phyloP scores from a whole-genome alignment of 495 filamentous ascomycete genomes.

The Elaphomyces granulatus region DNA sequence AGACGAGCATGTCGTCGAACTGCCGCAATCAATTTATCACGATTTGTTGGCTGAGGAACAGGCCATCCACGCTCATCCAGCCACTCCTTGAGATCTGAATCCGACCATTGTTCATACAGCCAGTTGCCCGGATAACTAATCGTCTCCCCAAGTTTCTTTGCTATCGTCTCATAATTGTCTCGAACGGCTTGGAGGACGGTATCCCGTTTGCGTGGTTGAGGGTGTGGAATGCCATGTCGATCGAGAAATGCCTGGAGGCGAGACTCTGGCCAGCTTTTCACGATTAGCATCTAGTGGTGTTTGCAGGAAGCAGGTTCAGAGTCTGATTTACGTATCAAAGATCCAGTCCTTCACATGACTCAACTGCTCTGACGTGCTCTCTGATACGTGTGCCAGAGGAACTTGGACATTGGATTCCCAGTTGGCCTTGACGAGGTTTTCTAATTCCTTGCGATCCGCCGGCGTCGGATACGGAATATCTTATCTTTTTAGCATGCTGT shows the following conservation, averaged over 20 bases:
- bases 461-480: constrained; percentile 73
- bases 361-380: constrained; percentile 55
- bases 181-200: constrained; percentile 62
- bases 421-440: constrained; percentile 73
- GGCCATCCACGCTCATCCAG: constrained; percentile 80
- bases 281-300: no score
- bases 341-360: constrained; percentile 75
- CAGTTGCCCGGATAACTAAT: constrained; percentile 85
- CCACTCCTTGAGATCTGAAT: constrained; percentile 66
- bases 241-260: constrained; percentile 89
- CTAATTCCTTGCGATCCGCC: constrained; percentile 75
- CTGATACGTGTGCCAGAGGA: constrained; percentile 60
- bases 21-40: constrained; percentile 75
- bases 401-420: constrained; percentile 62
- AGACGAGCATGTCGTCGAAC: constrained; percentile 85
- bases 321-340: constrained; percentile 65
- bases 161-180: constrained; percentile 63
- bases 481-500: no score
- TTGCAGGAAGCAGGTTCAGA: neutral
- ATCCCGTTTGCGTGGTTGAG: constrained; percentile 74
- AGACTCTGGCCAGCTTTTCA: constrained; percentile 58
- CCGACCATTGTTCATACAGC: constrained; percentile 79
- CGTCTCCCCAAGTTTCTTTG: constrained; percentile 73
- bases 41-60: constrained; percentile 70
- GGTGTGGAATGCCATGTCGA: constrained; percentile 65